Evolutionary conservation across 202 grass and related monocot genomes (phyloP).

Genomic region (Elaeis oleifera): DNA sequence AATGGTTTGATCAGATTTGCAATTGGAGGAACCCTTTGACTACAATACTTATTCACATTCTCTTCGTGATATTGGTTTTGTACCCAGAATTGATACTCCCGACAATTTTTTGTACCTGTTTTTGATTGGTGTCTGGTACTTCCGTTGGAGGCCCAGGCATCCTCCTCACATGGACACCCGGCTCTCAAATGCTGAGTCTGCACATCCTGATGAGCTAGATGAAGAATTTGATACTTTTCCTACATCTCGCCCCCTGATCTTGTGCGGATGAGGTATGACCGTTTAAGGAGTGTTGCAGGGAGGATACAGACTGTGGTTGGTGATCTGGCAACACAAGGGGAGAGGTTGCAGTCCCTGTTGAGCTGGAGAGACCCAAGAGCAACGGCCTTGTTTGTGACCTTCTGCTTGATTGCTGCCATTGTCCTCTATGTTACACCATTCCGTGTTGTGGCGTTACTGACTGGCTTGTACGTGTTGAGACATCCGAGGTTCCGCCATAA

Average conservation of each 20-base stretch:
- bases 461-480: constrained; percentile 30
- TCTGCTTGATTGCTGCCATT: constrained; percentile 32
- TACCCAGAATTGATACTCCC: constrained; percentile 42
- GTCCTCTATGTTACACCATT: constrained; percentile 32
- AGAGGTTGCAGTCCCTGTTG: constrained; percentile 41
- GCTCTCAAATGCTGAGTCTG: constrained; percentile 32
- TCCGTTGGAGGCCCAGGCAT: constrained; percentile 30
- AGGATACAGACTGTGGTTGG: constrained; percentile 40
- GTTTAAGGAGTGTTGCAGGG: constrained; percentile 33
- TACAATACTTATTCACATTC: constrained; percentile 36
- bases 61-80: constrained; percentile 31
- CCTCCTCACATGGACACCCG: constrained; percentile 41
- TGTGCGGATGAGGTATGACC: constrained; percentile 37
- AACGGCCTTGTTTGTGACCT: constrained; percentile 30
- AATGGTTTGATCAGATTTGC: constrained; percentile 40
- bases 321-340: constrained; percentile 38
- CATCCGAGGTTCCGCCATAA: constrained; percentile 43
- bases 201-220: constrained; percentile 37
- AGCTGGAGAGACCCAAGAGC: constrained; percentile 46
- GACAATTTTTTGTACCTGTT: constrained; percentile 39
- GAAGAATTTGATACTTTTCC: constrained; percentile 46
- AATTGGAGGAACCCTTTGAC: constrained; percentile 39
- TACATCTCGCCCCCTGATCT: constrained; percentile 28
- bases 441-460: constrained; percentile 21
- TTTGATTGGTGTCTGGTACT: constrained; percentile 43